Evolutionary conservation across 2,329 filamentous ascomycete species (phyloP), one percentile per base, ranked within the genome.

Genomic region (Daldinia eschscholtzii): DNA sequence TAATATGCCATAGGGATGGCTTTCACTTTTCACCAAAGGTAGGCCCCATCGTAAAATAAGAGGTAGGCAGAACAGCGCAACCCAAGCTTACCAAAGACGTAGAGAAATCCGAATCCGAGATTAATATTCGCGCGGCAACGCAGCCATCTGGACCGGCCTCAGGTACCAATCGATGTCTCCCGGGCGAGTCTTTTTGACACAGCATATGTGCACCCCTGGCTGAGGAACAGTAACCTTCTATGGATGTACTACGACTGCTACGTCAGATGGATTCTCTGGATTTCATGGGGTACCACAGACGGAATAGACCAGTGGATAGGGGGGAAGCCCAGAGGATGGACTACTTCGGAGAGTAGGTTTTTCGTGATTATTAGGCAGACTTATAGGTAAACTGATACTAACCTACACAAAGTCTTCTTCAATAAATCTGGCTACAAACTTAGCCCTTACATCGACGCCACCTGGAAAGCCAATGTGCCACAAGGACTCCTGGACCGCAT

Each of bases 181-280:
- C 78, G 82, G 1, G 83, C 83, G 9, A 85, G 83, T 61, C 73
- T 86, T 4, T 86, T 87, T 66, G 84, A 86, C 67, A 86, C 84
- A 0, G 83, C 83, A 4, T 86, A 86, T 61, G 81, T 83, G 4
- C 84, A 85, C n/a, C 81, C 82, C 0, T 64, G 80, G 3, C 75
- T 86, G 0, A 81, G 83, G 64, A 79, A 79, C n/a, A 81, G 81
- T 13, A 76, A 71, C 0, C 66, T 83, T 2, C 78, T 82, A 4
- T 86, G 84, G 84, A 71, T 70, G 0, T 82, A 82, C 60, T 86
- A 86, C 65, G 81, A 86, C 58, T 70, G 73, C 26, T 85, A 83
- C 73, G 80, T 85, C 64, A 80, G 82, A 62, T 76, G 72, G 9
- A 82, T 83, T 66, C 80, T 83, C 55, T 81, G 76, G 73, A 65